Evolutionary conservation across 2,329 filamentous ascomycete species (phyloP).

Genomic region (Aspergillus pseudotamarii): DNA sequence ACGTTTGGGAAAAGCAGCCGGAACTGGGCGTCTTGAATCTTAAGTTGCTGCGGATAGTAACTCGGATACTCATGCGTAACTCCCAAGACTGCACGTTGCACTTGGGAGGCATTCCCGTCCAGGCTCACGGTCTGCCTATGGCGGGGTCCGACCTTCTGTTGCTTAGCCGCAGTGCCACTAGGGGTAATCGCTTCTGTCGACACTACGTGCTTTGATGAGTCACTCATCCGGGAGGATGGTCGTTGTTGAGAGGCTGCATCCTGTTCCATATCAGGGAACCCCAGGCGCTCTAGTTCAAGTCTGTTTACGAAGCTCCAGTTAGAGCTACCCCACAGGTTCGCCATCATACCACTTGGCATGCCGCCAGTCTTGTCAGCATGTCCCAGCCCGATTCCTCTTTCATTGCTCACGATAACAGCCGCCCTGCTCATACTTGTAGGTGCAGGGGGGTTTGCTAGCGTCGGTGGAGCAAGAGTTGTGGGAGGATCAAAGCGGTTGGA

Average conservation of each 20-base stretch:
- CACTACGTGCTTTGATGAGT: constrained; percentile 27
- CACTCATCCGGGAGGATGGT: constrained; percentile 27
- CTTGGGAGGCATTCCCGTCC: constrained; percentile 46
- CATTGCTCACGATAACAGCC: constrained; percentile 78
- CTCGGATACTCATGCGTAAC: constrained; percentile 63
- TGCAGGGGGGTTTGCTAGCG: constrained; percentile 79
- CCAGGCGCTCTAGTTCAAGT: constrained; percentile 58
- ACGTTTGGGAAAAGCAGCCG: constrained; percentile 85
- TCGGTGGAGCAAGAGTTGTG: constrained; percentile 76
- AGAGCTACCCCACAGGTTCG: constrained; percentile 90
- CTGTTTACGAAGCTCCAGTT: constrained; percentile 74
- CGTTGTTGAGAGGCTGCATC: constrained; percentile 18
- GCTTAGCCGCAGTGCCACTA: constrained; percentile 28
- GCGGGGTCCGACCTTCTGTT: constrained; percentile 30
- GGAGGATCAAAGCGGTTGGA: constrained; percentile 50
- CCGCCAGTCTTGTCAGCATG: constrained; percentile 63
- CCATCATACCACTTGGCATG: constrained; percentile 82
- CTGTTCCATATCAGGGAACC: constrained; percentile 32
- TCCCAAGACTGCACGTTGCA: constrained; percentile 37
- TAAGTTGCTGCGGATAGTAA: constrained; percentile 79
- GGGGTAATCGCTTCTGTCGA: constrained; percentile 23
- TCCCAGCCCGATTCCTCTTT: constrained; percentile 69
- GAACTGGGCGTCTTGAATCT: constrained; percentile 90
- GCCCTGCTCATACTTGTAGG: constrained; percentile 84
- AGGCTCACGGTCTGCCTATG: constrained; percentile 63